phyloP scores from a whole-genome alignment of 164 flowering plant genomes.

The Vitis rotundifolia region DNA sequence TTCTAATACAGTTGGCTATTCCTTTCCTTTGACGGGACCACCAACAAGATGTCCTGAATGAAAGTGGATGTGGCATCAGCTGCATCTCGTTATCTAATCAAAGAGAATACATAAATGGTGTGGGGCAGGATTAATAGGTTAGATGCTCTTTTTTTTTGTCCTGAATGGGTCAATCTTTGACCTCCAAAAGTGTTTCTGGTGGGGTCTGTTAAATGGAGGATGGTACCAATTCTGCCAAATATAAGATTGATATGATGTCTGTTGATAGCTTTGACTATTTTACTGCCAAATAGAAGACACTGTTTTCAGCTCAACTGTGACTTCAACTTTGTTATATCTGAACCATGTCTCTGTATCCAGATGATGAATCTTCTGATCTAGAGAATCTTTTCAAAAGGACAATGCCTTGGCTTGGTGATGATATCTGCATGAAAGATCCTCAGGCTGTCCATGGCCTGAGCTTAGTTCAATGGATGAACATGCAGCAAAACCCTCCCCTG shows the following conservation, averaged over 20 bases:
- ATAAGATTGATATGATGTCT: neutral
- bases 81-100: neutral
- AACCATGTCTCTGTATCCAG: slow-evolving; percentile 35
- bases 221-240: neutral
- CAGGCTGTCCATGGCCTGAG: slow-evolving; percentile 75
- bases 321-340: neutral
- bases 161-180: neutral
- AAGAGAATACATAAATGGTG: neutral
- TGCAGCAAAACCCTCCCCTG: slow-evolving; percentile 76
- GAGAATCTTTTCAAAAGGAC: slow-evolving; percentile 75
- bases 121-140: neutral
- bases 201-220: neutral
- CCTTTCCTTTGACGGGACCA: neutral
- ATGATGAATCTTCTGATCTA: slow-evolving; percentile 72
- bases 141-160: neutral
- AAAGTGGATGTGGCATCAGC: neutral
- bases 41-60: neutral
- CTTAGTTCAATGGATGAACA: slow-evolving; percentile 93
- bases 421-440: slow-evolving; percentile 65
- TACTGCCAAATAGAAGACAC: neutral
- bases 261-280: neutral
- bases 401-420: slow-evolving; percentile 94
- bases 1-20: neutral
- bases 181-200: neutral
- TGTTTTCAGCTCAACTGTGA: neutral